phyloP scores from a whole-genome alignment of 805 yeast species.

The Candida maris region DNA sequence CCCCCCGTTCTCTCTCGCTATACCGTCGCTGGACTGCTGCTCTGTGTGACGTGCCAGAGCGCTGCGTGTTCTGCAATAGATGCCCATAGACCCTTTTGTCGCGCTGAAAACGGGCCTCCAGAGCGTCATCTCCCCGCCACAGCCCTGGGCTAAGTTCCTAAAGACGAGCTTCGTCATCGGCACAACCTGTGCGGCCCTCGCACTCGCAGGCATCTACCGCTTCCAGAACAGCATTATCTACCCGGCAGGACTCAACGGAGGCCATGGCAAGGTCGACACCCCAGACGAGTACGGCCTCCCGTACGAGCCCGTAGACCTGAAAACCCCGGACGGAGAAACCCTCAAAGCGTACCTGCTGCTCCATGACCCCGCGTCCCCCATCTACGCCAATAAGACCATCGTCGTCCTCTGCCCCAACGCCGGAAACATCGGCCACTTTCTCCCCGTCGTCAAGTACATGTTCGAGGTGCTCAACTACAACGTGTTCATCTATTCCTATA shows the following conservation, averaged over 20 bases:
- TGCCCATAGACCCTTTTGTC: too few species aligned
- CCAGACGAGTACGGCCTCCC: conserved; percentile 70
- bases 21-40: too few species aligned
- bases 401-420: conserved; percentile 87
- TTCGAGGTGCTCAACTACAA: conserved; percentile 62
- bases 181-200: conserved; percentile 40
- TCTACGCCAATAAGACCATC: conserved; percentile 60
- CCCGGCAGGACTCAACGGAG: conserved; percentile 78
- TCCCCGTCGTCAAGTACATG: conserved; percentile 74
- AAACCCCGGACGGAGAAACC: conserved; percentile 66
- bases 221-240: conserved; percentile 71
- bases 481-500: conserved; percentile 79
- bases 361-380: conserved; percentile 39
- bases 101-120: too few species aligned
- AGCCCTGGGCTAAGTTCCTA: conserved; percentile 10
- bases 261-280: conserved; percentile 65
- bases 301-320: conserved; percentile 56
- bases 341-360: conserved; percentile 62
- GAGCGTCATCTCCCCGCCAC: background rate
- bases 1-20: too few species aligned
- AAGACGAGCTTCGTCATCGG: conserved; percentile 43
- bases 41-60: too few species aligned
- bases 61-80: too few species aligned
- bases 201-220: conserved; percentile 51
- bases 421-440: conserved; percentile 88